phyloP scores from a whole-genome alignment of 306 rosid species.

The Dalbergia cochinchinensis region DNA sequence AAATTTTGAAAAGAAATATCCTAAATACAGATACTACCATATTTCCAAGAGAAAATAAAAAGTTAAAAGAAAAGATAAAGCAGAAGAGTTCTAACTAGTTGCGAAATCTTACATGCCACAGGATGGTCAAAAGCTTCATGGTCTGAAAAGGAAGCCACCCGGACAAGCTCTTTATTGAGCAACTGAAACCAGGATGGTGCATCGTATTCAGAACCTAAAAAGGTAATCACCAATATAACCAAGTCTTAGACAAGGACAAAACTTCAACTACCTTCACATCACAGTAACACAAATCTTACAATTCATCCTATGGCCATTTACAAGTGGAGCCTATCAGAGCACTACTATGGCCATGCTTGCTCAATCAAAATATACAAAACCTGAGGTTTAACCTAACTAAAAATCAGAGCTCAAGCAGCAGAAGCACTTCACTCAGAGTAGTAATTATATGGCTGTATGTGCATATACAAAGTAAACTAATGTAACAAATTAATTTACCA shows the following conservation, averaged over 20 bases:
- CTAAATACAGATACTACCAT: slow-evolving; percentile 11
- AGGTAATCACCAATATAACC: slow-evolving; percentile 39
- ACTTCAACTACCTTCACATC: slow-evolving; percentile 37
- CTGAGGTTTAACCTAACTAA: slow-evolving; percentile 5
- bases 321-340: slow-evolving; percentile 32
- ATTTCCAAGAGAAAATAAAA: slow-evolving; percentile 30
- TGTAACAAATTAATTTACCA: not conserved
- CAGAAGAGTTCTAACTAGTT: slow-evolving; percentile 35
- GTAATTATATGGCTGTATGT: not conserved
- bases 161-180: slow-evolving; percentile 87
- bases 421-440: not conserved
- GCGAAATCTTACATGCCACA: slow-evolving; percentile 83
- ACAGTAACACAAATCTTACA: slow-evolving; percentile 12
- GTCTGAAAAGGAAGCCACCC: slow-evolving; percentile 84
- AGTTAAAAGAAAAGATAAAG: slow-evolving; percentile 6
- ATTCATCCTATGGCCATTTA: not conserved
- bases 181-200: slow-evolving; percentile 87
- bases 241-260: slow-evolving; percentile 33
- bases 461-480: slow-evolving; percentile 29
- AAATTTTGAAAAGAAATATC: slow-evolving; percentile 8
- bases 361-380: slow-evolving; percentile 8
- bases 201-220: slow-evolving; percentile 73
- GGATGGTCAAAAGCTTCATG: slow-evolving; percentile 99
- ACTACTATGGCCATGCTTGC: slow-evolving; percentile 21
- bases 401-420: not conserved